Evolutionary conservation across 352 stramenopile genomes (phyloP).

Genomic region (Phytophthora meadii): DNA sequence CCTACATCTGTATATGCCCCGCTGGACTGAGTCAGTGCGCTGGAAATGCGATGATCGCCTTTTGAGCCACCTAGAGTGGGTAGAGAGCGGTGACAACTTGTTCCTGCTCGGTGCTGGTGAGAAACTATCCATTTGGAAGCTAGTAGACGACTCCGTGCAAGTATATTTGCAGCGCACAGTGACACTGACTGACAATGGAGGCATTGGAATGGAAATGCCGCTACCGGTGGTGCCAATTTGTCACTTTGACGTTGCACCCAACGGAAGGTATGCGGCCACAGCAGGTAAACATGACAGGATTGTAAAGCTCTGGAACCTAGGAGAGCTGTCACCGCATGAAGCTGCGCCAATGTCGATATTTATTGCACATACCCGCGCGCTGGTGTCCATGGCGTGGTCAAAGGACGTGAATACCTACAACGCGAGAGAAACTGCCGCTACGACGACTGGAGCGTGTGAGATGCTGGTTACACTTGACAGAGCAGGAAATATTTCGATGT

Average conservation of each 20-base stretch:
- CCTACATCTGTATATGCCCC: constrained; percentile 70
- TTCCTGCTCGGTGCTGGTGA: constrained; percentile 74
- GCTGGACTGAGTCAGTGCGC: constrained; percentile 73
- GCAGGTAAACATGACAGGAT: constrained; percentile 66
- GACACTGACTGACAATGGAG: constrained; percentile 31
- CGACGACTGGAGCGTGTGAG: constrained; percentile 41
- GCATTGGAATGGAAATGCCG: constrained; percentile 3
- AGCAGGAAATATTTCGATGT: constrained; percentile 73
- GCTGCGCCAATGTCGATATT: constrained; percentile 63
- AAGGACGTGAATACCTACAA: constrained; percentile 68
- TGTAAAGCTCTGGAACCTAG: constrained; percentile 74
- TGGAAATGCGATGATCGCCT: constrained; percentile 73
- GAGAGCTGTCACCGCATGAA: constrained; percentile 59
- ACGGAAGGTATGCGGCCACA: constrained; percentile 69
- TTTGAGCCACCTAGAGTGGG: constrained; percentile 77
- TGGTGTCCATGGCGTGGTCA: constrained; percentile 62
- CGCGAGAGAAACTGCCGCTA: constrained; percentile 27
- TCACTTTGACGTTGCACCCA: constrained; percentile 73
- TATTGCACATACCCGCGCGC: constrained; percentile 64
- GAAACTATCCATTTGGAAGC: constrained; percentile 83
- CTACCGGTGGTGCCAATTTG: constrained; percentile 33
- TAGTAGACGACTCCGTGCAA: constrained; percentile 80
- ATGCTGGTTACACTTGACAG: constrained; percentile 84
- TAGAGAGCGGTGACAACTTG: constrained; percentile 73
- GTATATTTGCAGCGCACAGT: constrained; percentile 85